phyloP scores from a whole-genome alignment of 306 rosid species.

The Albizia julibrissin region DNA sequence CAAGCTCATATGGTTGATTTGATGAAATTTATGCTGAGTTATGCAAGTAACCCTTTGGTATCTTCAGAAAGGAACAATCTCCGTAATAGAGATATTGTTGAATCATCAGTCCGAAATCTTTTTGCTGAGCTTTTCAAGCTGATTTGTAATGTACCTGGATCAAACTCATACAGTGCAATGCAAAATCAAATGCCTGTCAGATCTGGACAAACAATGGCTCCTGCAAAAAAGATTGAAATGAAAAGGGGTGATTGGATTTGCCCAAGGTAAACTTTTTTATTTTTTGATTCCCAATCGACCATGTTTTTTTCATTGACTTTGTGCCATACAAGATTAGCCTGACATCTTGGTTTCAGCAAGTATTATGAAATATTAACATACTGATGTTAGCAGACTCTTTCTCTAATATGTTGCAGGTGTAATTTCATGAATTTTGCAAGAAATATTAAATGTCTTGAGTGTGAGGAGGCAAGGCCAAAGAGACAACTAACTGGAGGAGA shows the following conservation, averaged over 20 bases:
- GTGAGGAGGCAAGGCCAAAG: conserved; percentile 88
- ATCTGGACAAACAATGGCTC: conserved; percentile 45
- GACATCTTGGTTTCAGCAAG: not conserved
- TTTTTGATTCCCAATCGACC: conserved; percentile 16
- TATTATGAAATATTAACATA: not conserved
- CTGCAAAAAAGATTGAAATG: conserved; percentile 74
- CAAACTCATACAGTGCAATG: conserved; percentile 42
- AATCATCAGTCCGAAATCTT: conserved; percentile 69
- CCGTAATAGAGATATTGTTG: conserved; percentile 58
- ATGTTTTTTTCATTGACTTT: not conserved
- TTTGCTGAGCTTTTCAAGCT: conserved; percentile 71
- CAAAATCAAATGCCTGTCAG: conserved; percentile 50
- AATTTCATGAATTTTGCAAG: conserved; percentile 95
- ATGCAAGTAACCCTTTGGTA: conserved; percentile 55
- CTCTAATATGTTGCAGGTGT: conserved; percentile 68
- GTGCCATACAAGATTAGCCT: conserved; percentile 12
- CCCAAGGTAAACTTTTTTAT: conserved; percentile 53
- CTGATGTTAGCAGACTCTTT: conserved; percentile 18
- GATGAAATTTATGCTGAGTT: conserved; percentile 84
- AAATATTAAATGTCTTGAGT: conserved; percentile 82
- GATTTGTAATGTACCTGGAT: conserved; percentile 52
- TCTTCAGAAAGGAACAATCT: conserved; percentile 54
- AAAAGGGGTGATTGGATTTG: conserved; percentile 97
- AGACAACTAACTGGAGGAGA: conserved; percentile 86
- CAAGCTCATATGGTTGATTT: conserved; percentile 78